Base-by-base conservation (phyloP, 176 grass and related monocot genomes). In the Puya raimondii region DNA sequence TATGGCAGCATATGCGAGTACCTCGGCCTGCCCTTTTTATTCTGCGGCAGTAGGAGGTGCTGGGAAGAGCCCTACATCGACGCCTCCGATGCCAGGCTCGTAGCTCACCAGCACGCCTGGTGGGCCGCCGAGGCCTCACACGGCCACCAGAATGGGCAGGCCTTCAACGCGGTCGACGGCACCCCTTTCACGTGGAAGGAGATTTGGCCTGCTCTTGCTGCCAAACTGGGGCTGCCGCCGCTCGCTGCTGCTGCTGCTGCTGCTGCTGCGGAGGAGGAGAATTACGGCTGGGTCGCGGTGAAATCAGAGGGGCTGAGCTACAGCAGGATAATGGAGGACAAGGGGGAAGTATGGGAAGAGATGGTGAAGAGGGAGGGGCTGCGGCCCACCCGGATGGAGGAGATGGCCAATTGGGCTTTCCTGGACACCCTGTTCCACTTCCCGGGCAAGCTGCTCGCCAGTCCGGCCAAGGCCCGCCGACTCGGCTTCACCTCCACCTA, bases 31-130 rank as follows among this genome's bases (percentile, higher is more conserved):
- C 79, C 79, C 10, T 82, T 82, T 47, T 23, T 8, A 23, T 82
- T 82, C 53, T 70, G 56, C 0, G 79, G 79, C 16, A 70, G 52
- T 56, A 53, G 42, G 22, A 68, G 58, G 53, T 76, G 79, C 79
- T 82, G 79, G 79, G 79, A 76, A 47, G 72, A 76, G 47, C 53
- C 73, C 22, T 82, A 70, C 54, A 75, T 82, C 29, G 57, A 82
- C 72, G 63, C 69, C 64, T 81, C 79, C 0, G 79, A 81, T 1
- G 72, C 71, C 1, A 48, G 79, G 16, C 56, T 57, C 3, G 79
- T 81, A 9, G 65, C 72, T 17, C 2, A 21, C 4, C 79, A 81
- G 47, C 66, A 81, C 23, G 49, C 75, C n/a, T 81, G 79, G 79
- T 81, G 79, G 79, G 72, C 79, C 23, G 64, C 33, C 12, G 64